These are phyloP conservation scores for Parsonsia alboflavescens DNA, from an alignment of 257 asterid species.

Conservation along the genomic window DNA sequence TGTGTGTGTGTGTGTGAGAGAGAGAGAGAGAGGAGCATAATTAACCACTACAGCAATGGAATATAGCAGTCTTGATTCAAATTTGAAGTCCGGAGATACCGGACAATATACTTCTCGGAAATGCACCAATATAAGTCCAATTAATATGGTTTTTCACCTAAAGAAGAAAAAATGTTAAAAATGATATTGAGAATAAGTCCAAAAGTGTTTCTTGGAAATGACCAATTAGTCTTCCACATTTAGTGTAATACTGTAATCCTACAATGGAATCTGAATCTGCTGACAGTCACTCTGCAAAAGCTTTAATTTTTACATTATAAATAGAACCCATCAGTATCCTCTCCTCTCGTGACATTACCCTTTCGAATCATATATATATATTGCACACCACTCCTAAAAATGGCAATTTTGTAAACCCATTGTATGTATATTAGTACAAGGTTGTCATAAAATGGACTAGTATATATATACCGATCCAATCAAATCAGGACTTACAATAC, in stretches of 20 bases:
- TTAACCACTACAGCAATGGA: no score
- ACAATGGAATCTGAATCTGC: not conserved
- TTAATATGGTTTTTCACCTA: not conserved
- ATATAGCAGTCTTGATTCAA: no score
- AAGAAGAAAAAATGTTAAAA: slow-evolving; percentile 5
- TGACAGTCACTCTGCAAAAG: not conserved
- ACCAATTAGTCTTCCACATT: not conserved
- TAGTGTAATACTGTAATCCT: not conserved
- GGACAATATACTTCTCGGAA: not conserved
- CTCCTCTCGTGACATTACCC: not conserved
- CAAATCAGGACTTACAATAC: no score
- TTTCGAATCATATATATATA: not conserved
- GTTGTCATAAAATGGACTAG: not conserved
- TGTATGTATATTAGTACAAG: no score
- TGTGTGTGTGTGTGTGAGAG: no score
- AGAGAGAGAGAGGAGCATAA: no score
- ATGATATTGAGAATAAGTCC: not conserved
- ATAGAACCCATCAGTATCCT: not conserved
- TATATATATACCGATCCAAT: no score
- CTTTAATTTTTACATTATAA: not conserved
- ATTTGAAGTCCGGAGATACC: not conserved
- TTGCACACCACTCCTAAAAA: not conserved
- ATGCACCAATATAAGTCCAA: not conserved
- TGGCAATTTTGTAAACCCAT: not conserved
- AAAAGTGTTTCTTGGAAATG: not conserved